Base-by-base conservation (phyloP, 129 eudicot genomes). In the Pseudognaphalium luteoalbum region DNA sequence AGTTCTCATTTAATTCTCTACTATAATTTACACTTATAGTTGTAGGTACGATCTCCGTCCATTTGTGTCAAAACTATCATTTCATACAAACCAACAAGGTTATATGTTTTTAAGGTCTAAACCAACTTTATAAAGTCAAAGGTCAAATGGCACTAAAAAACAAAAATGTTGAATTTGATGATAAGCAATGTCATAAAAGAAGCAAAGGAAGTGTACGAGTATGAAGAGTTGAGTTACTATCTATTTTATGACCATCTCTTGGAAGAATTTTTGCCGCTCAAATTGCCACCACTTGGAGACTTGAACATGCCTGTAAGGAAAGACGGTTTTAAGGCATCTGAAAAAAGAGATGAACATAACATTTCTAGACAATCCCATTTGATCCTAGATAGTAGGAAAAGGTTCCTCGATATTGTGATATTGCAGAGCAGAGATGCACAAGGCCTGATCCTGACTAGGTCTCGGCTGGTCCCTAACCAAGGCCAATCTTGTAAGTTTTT, bases 241-340 rank as follows among this genome's bases (percentile, higher is more conserved):
- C 76, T 51, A 52, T 9, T 52, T 30, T 50, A 70, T 63, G 71
- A 81, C 85, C 88, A 77, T 80, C 64, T 85, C 83, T 75, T 86
- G 58, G 85, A 21, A 17, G 90, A 35, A 57, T 84, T 86, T 66
- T 68, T 80, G 57, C 66, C 70, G 3, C 81, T 70, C 67, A 82
- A 74, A 81, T 57, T 88, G 74, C 65, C 65, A 57, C 87, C 90
- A 63, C 90, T 85, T 59, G 86, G 16, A 73, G 97, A 82, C 76
- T 86, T 86, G 72, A 63, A 81, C 79, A 83, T 62, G 58, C 89
- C 92, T 87, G 96, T 63, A 76, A 80, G 57, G 57, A 44, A 76
- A 76, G 56, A 19, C 28, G 30, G 66, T 58, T 28, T 68, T 72
- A 60, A 70, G 15, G 41, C 64, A 30, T 20, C 11, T 11, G 21